Base-by-base conservation (phyloP, 495 filamentous ascomycete genomes). In the Xylaria scruposa region DNA sequence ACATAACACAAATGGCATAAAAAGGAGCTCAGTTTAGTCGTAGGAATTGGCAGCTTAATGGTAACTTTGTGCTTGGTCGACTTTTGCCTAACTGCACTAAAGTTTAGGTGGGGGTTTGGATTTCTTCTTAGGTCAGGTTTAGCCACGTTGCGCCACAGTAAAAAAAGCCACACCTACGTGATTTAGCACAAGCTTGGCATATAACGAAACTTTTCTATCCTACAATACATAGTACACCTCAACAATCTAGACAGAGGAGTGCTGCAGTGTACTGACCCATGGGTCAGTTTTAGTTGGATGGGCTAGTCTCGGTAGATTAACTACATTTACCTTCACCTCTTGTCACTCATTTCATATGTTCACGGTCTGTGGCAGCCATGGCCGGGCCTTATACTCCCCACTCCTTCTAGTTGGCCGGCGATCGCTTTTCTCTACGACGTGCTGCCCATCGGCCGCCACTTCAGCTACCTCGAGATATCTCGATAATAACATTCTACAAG, bases 321-420 rank as follows among this genome's bases (percentile, higher is more conserved):
- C n/a, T 2, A 38, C 38, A 12, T 60, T 2, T n/a, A 8, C 17
- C 4, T 63, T 29, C 60, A 26, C 60, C 51, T 44, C 13, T 68
- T 26, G 56, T 61, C 67, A 31, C 62, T 72, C 64, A 51, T 74
- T 74, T 73, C 77, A 68, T 72, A 77, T 79, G 77, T 77, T 77
- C 46, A 38, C n/a, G 67, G 46, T 72, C 68, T 67, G 74, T 49
- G 65, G 72, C 26, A 67, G 62, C 70, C 62, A 74, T 77, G 75
- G 66, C 46, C 75, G 70, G 67, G 71, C 63, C 44, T 47, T 72
- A 36, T 72, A 65, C 68, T 65, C 68, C 65, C 69, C 65, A n/a
- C 64, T 36, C 47, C 36, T 24, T 49, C 44, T 38, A n/a, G 31
- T 21, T 24, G 51, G n/a, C 36, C 49, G 12, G 26, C 70, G 42